phyloP scores from a whole-genome alignment of 1,284 basidiomycete genomes.

The Ganoderma meredithae region DNA sequence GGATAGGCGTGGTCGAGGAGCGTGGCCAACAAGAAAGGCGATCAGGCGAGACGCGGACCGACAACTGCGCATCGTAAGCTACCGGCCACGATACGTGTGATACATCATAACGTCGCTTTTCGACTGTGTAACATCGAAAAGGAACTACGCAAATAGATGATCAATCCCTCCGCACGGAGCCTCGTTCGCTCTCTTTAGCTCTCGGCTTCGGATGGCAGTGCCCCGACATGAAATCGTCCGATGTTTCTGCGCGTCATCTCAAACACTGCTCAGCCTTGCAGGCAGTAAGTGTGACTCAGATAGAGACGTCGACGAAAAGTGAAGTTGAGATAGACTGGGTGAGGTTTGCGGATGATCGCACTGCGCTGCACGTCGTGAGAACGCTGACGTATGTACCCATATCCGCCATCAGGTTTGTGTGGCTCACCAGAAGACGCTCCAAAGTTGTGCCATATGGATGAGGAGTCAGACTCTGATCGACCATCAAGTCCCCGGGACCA shows the following conservation, averaged over 20 bases:
- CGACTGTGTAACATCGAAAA: background rate
- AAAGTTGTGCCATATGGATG: background rate
- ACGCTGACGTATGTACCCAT: background rate
- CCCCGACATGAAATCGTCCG: background rate
- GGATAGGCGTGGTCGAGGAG: conserved; percentile 6
- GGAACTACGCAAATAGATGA: background rate
- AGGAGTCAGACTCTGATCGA: background rate
- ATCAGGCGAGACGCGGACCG: background rate
- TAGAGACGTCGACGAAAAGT: background rate
- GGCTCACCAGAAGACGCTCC: background rate
- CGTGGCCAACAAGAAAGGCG: background rate
- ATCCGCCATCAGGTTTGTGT: background rate
- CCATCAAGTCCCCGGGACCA: background rate
- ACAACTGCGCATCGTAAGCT: background rate
- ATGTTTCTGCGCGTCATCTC: background rate
- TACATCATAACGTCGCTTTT: background rate
- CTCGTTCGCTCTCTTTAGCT: background rate
- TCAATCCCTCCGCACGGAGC: background rate
- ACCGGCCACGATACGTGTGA: background rate
- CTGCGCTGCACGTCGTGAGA: background rate
- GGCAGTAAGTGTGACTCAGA: background rate
- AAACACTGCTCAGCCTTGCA: background rate
- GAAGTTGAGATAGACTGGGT: background rate
- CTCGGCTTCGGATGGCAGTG: background rate
- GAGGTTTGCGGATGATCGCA: background rate